Evolutionary conservation across 2,329 filamentous ascomycete genomes (phyloP), one percentile per base, ranked within the genome.

Genomic region (Colletotrichum tropicicola): DNA sequence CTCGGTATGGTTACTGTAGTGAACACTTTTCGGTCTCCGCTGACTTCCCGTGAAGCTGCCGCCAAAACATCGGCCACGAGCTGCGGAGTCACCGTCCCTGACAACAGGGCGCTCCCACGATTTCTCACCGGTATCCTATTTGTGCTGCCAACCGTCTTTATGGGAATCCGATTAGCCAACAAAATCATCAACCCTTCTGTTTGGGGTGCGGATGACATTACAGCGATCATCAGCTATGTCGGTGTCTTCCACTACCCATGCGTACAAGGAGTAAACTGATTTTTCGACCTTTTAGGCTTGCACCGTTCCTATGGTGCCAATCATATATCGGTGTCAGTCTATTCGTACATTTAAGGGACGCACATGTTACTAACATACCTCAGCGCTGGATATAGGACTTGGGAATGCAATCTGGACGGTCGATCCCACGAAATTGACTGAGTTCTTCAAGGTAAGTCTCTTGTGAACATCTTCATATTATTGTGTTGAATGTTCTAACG

Each of bases 401-500:
- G 52, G 52, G 0, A 13, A 45, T 6, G 25, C 41, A 13, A 12
- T 56, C 2, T 56, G 52, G 52, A 56, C 25, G 13, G 39, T 56
- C 5, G 8, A 44, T 2, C 19, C 13, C 2, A 23, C 6, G 6
- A 21, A n/a, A 2, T n/a, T 56, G 19, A 32, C 28, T 1, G 52
- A 45, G 13, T 56, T 56, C 19, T 32, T 56, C 10, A 44, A 45
- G 27, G 52, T 56, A n/a, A n/a, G n/a, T n/a, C n/a, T n/a, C n/a
- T n/a, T n/a, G n/a, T n/a, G n/a, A n/a, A n/a, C n/a, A n/a, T n/a
- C n/a, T n/a, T n/a, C n/a, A n/a, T n/a, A n/a, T n/a, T n/a, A n/a
- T n/a, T n/a, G n/a, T n/a, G n/a, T n/a, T n/a, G n/a, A n/a, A n/a
- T n/a, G n/a, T n/a, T n/a, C n/a, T n/a, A n/a, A n/a, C n/a, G n/a